Base-by-base conservation (phyloP, 768 basidiomycete species). In the Postia placenta region DNA sequence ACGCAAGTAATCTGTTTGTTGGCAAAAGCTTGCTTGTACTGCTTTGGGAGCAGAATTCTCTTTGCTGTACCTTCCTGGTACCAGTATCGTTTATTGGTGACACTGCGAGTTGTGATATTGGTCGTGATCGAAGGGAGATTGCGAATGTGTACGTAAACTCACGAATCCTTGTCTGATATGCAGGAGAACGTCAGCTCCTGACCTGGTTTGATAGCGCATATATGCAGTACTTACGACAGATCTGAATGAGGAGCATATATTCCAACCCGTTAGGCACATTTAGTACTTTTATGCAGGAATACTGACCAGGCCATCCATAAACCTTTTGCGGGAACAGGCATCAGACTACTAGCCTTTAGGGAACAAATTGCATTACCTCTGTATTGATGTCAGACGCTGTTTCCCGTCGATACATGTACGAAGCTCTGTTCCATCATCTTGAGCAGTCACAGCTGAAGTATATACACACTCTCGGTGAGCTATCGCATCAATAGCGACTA, bases 1-100 rank as follows among this genome's bases (percentile, higher is more conserved):
- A 87, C 75, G 55, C 87, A 91, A 11, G 59, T 57, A 20, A 91
- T 74, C 54, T 87, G 85, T 61, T 89, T 89, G 59, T 81, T 82
- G 11, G 76, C 71, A 52, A 89, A 90, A 2, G 76, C 42, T 12
- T 72, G 75, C 36, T 69, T 71, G 54, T 78, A 79, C 43, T 71
- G 74, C 0, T 72, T 71, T 0, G 82, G 80, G 0, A 87, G 67
- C 2, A 74, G 43, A 23, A 57, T 60, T 43, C 49, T 45, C 38
- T 44, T 58, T 22, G 50, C 50, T 12, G 19, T 37, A 23, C 14
- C 54, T 19, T 56, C 60, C 51, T 73, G 74, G 58, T 72, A 83
- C 68, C 70, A 87, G 12, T 74, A 70, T 50, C 76, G 80, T 41
- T 76, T 74, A 19, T 61, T 65, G 0, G 76, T 73, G 9, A 57